Base-by-base conservation (phyloP, 371 early-diverging fungal genomes). In the Entomophthora muscae region DNA sequence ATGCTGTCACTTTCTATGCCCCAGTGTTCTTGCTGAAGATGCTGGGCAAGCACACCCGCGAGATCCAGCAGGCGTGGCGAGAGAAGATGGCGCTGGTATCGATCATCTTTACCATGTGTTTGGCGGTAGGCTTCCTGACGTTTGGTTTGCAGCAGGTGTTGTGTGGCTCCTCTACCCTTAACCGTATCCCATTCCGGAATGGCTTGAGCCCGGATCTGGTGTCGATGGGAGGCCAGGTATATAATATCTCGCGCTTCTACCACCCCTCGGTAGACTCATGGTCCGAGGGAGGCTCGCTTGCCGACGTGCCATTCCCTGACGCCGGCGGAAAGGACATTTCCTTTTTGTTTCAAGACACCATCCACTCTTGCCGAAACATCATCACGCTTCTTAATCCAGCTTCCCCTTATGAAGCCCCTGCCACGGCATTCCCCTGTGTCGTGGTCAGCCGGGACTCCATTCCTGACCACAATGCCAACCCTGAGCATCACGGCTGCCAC, bases 61-160 rank as follows among this genome's bases (percentile, higher is more conserved):
- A 72, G 27, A 73, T 81, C 12, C 88, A 82, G 70, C 86, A 81
- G 65, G 95, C 91, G 21, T 91, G 85, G 80, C 74, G 90, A 69
- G 91, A 91, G 70, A 91, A 91, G 65, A 84, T 89, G 23, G 87
- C 84, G 0, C 75, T 91, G 26, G 82, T 86, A 24, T 72, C 74
- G 56, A 80, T 89, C 52, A 88, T 90, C 53, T 58, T 87, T 10
- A 51, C 76, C 26, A 76, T 88, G 33, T 87, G 88, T 74, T 78
- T 72, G 3, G 68, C 75, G 26, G 85, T 90, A 22, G 88, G 86
- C 26, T 88, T 86, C 67, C 68, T 90, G 42, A 89, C 89, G 3
- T 85, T 85, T 71, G 84, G 82, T 3, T 78, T 83, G 65, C 81
- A 80, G 24, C 76, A 79, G 53, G 76, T 74, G 7, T 75, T 83